These are phyloP conservation scores for Apostasia shenzhenica DNA, from an alignment of 106 monocot genomes.

Conservation along the genomic window DNA sequence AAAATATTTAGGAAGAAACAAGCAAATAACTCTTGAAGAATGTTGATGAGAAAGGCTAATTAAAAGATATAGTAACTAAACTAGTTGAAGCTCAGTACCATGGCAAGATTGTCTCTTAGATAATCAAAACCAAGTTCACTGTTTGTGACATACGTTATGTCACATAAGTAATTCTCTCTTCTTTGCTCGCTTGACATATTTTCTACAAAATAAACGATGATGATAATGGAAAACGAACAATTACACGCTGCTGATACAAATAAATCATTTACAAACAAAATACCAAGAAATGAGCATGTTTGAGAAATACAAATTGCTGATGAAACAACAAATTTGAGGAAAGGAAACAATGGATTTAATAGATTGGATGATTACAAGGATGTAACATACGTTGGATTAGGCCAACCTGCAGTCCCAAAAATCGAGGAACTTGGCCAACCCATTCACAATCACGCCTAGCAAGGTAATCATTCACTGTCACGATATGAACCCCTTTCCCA, in stretches of 20 bases:
- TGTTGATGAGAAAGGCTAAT: constrained; percentile 1
- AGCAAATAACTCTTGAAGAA: constrained; percentile 3
- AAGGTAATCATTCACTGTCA: constrained; percentile 97
- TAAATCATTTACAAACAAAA: too few species aligned
- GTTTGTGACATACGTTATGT: constrained; percentile 99
- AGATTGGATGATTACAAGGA: constrained; percentile 8
- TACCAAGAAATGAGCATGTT: too few species aligned
- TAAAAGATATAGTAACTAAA: neutral
- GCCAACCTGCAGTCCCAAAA: constrained; percentile 94
- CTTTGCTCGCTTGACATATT: constrained; percentile 96
- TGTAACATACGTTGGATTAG: constrained; percentile 96
- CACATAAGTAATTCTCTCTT: constrained; percentile 82
- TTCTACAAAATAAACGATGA: constrained; percentile 37
- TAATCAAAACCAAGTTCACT: constrained; percentile 97
- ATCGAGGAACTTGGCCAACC: constrained; percentile 97
- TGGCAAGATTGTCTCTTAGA: constrained; percentile 95
- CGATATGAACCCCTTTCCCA: constrained; percentile 96
- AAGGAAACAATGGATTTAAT: neutral
- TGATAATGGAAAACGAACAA: neutral
- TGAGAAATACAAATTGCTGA: too few species aligned
- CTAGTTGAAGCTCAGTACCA: constrained; percentile 25
- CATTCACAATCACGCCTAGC: constrained; percentile 92
- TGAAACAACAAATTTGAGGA: neutral
- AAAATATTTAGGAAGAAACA: constrained; percentile 1
- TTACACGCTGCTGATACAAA: too few species aligned